A percentile compares a stretch with the other conserved stretches of the same genome.
Evolutionary conservation across 257 asterid species (phyloP).

Genomic region (Cordia subcordata): DNA sequence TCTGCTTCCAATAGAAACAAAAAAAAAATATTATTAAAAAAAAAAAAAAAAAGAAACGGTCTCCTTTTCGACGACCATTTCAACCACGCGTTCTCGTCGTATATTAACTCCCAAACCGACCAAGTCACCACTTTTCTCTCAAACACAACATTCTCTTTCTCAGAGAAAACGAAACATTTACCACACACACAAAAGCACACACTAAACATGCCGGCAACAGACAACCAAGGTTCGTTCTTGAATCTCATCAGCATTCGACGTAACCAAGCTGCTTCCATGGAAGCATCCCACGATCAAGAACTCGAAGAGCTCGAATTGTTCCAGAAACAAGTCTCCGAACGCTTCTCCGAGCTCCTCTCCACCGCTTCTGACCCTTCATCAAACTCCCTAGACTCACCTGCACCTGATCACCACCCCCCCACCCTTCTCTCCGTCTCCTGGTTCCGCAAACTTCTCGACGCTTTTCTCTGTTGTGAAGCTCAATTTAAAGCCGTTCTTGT

Average conservation of each 20-base stretch:
- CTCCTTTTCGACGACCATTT: neutral
- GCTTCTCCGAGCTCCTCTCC: constrained; percentile 57
- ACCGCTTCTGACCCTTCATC: constrained; percentile 7
- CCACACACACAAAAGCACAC: neutral
- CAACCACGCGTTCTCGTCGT: neutral
- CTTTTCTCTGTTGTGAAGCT: constrained; percentile 69
- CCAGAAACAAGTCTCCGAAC: constrained; percentile 64
- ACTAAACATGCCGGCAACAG: constrained; percentile 45
- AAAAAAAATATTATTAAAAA: too few species aligned
- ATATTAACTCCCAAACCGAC: neutral
- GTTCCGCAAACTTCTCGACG: constrained; percentile 70
- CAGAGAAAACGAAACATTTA: neutral
- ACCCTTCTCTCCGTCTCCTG: constrained; percentile 68
- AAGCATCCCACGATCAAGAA: constrained; percentile 54
- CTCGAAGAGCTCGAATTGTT: constrained; percentile 67
- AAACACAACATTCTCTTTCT: neutral
- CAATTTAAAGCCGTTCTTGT: constrained; percentile 68
- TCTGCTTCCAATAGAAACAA: too few species aligned
- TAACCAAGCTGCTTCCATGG: constrained; percentile 52
- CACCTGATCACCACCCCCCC: constrained; percentile 28
- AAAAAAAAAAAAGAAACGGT: neutral
- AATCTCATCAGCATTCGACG: constrained; percentile 95
- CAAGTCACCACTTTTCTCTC: constrained; percentile 3
- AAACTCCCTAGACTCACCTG: constrained; percentile 27
- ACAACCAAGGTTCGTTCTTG: constrained; percentile 69